Conservation (phyloP, 2,329 filamentous ascomycete genomes). For the Colletotrichum phormii region DNA sequence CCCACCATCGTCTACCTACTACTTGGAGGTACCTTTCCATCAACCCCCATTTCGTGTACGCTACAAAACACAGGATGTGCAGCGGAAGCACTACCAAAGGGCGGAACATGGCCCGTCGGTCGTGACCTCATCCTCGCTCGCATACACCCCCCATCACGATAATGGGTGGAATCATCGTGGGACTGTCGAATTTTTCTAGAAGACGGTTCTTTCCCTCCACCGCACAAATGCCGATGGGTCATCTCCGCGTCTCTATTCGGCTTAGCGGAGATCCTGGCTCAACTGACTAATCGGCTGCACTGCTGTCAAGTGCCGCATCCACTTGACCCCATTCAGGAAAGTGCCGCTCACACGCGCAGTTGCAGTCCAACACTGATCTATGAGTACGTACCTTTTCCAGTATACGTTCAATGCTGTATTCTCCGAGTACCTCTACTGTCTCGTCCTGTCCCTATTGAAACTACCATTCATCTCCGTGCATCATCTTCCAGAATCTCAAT, state of each 20-base stretch:
- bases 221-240: background rate
- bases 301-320: conserved; percentile 26
- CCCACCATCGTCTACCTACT: background rate
- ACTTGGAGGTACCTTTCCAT: background rate
- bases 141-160: background rate
- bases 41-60: background rate
- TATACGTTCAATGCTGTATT: background rate
- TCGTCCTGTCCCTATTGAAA: background rate
- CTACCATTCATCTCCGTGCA: background rate
- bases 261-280: background rate
- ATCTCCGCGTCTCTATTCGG: background rate
- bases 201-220: background rate
- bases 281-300: conserved; percentile 31
- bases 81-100: background rate
- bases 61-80: background rate
- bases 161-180: conserved; percentile 25
- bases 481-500: background rate
- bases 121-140: background rate
- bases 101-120: background rate
- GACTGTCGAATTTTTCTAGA: conserved; percentile 28
- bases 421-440: background rate
- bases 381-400: background rate
- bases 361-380: background rate
- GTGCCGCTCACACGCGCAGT: background rate
- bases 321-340: background rate